phyloP scores from a whole-genome alignment of 108 stramenopile species.

The Cyclotella kingstonii region DNA sequence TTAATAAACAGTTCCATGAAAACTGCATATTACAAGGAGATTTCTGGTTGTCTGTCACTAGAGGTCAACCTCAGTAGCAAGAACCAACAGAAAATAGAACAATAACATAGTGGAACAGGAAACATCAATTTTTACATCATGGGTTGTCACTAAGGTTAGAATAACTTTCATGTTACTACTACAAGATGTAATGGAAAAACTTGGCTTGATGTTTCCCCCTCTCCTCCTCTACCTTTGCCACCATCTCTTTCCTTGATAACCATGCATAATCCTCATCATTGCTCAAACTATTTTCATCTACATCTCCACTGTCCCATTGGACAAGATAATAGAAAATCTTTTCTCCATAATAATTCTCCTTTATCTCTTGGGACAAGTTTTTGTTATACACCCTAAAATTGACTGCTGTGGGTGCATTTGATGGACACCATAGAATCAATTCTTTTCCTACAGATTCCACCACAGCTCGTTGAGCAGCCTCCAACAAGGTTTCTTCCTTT shows the following conservation, averaged over 20 bases:
- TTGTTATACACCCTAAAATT: conserved; percentile 45
- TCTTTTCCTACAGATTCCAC: conserved; percentile 30
- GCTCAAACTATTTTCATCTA: conserved; percentile 26
- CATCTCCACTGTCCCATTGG: conserved; percentile 64
- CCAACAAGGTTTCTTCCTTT: conserved; percentile 58
- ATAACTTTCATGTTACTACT: conserved; percentile 1
- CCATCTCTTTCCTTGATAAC: conserved; percentile 70
- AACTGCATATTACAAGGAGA: no score
- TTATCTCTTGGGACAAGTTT: conserved; percentile 36
- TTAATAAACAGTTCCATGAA: no score
- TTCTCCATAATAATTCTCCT: conserved; percentile 58
- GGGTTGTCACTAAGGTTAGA: no score
- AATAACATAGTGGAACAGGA: no score
- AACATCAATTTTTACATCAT: no score
- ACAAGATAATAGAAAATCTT: conserved; percentile 80
- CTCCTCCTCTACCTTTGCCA: conserved; percentile 49
- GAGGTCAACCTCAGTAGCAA: no score
- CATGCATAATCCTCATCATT: conserved; percentile 68
- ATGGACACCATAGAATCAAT: conserved; percentile 61
- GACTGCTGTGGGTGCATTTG: conserved; percentile 69
- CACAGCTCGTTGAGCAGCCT: conserved; percentile 55
- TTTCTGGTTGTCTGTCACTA: no score
- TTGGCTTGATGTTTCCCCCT: conserved; percentile 57
- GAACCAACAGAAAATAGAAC: no score
- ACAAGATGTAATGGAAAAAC: conserved; percentile 79